Evolutionary conservation across 2,329 filamentous ascomycete species (phyloP), one percentile per base, ranked within the genome.

Genomic region (Colletotrichum echinochloae): DNA sequence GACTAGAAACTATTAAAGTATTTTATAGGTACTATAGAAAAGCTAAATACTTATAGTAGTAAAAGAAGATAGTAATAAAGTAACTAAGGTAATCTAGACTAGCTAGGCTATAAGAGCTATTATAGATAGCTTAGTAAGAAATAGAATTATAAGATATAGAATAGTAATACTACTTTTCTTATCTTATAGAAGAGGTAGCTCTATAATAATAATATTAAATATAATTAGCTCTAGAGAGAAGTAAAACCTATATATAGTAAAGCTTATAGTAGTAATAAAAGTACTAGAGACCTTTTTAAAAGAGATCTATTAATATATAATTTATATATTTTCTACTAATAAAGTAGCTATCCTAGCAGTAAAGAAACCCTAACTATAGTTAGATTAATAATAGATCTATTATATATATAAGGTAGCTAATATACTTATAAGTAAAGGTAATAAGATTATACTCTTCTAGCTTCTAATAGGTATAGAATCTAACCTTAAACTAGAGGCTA

Each of bases 381-480:
- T n/a, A 41, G n/a, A 35, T 16, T 2, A 62, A 18, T 11, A 39
- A 52, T 14, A 44, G 23, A 52, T 62, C 7, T 6, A 20, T 18
- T 6, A 5, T 11, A 20, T 62, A 23, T 41, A 41, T 14, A 5
- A 26, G 14, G n/a, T 23, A 9, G 26, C 8, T 7, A 46, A 12
- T 5, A 16, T 8, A 4, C 46, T 62, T 4, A n/a, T 26, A 26
- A 62, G n/a, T 5, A 55, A 28, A 46, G 33, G 60, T 5, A 63
- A 55, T 11, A 63, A 18, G 23, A 49, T 55, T 2, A 23, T 18
- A 46, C 37, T 63, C 26, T 54, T 64, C 51, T 63, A 28, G 60
- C 60, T 64, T 28, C 39, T 18, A 26, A 23, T 28, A 16, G 39
- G 6, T 7, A 20, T 55, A 56, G 28, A 63, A 16, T 51, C 33